Base-by-base conservation (phyloP, 1,139 yeast species). In the Komagataea norvegica region DNA sequence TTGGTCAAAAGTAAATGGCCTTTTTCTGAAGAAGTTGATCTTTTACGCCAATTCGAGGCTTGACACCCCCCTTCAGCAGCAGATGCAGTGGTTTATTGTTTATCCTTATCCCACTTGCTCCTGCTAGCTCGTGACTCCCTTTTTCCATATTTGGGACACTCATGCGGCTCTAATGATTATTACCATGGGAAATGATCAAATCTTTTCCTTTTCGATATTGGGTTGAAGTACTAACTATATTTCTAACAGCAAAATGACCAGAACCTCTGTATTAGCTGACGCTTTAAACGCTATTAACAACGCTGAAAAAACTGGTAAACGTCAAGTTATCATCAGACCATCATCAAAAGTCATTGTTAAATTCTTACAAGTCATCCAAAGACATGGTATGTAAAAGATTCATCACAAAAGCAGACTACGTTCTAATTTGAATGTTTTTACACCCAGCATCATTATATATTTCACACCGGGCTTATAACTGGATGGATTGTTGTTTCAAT, bases 261-360 rank as follows among this genome's bases (percentile, higher is more conserved):
- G 97, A 79, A 77, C 96, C 60, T 91, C 98, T 59, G 98, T 86
- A 67, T 84, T 91, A 72, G 96, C 97, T 63, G 98, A 91, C 75
- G 97, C 98, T 67, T 84, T 91, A 67, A 89, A 91, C 70, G 80
- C 96, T 61, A 91, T 91, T 69, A 87, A 89, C 89, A 91, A 91
- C 70, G 98, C 98, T 69, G 98, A 91, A 77, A 91, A 89, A 74
- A 81, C 96, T 67, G 98, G 98, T 72, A 91, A 91, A 77, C 86
- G 98, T 75, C 98, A 91, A 78, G 98, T 91, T 57, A 73, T 91
- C 68, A 79, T 91, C 69, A 87, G 98, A 81, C 98, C 98, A 55
- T 89, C 97, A 41, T 91, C 98, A 64, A 91, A 91, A 79, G 98
- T 91, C 59, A 88, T 91, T 70, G 76, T 91, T 77, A 91, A 88